A percentile compares a stretch with the other conserved stretches of the same genome.
Conservation (phyloP, 73 alveolate genomes). For the Tetrahymena thermophila region DNA sequence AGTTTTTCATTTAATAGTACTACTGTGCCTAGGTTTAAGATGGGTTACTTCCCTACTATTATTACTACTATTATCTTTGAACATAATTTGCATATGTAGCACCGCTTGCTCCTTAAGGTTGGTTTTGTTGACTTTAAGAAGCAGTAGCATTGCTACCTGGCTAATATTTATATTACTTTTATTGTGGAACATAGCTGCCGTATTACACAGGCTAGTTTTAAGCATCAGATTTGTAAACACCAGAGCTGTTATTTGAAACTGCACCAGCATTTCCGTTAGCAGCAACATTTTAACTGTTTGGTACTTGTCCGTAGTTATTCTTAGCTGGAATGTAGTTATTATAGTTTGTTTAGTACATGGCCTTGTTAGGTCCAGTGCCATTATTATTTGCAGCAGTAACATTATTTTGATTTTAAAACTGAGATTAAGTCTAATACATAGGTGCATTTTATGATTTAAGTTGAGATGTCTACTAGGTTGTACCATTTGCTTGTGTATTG, state of each 20-base stretch:
- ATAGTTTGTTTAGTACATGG: background rate
- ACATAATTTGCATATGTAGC: background rate
- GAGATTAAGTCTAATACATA: background rate
- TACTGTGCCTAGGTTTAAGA: background rate
- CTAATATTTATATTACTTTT: background rate
- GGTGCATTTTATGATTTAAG: background rate
- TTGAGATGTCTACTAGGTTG: background rate
- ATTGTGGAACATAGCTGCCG: background rate
- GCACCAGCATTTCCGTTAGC: background rate
- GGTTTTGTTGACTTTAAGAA: background rate
- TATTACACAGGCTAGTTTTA: background rate
- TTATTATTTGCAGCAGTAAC: background rate
- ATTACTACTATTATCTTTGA: background rate
- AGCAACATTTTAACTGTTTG: background rate
- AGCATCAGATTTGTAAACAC: background rate
- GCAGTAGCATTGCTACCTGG: background rate
- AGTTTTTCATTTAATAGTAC: background rate
- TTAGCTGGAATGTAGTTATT: background rate
- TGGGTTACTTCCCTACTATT: background rate
- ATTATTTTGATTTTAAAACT: background rate
- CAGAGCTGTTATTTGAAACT: background rate
- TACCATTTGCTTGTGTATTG: background rate
- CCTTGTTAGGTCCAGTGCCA: background rate
- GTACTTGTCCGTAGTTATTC: background rate
- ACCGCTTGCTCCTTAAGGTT: background rate